These are phyloP conservation scores for Cyclotella baltica DNA, from an alignment of 108 stramenopile genomes.

Conservation along the genomic window DNA sequence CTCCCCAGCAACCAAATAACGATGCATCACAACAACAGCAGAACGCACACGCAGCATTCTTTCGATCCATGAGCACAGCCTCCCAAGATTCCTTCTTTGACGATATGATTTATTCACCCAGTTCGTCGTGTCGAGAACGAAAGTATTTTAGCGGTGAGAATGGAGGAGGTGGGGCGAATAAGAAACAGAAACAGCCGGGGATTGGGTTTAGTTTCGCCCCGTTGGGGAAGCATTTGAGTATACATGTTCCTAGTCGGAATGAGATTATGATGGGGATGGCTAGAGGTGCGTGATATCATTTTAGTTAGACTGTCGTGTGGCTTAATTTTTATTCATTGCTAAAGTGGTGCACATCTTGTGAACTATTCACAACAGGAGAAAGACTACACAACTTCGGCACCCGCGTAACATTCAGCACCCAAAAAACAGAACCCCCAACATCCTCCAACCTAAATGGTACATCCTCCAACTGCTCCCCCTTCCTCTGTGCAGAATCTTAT, in stretches of 20 bases:
- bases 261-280: constrained; percentile 37
- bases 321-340: neutral
- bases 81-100: constrained; percentile 48
- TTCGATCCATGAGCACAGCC: neutral
- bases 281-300: constrained; percentile 3
- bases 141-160: neutral
- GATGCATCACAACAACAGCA: constrained; percentile 3
- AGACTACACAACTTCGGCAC: constrained; percentile 40
- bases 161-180: neutral
- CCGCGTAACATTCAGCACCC: constrained; percentile 31
- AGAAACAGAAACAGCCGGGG: constrained; percentile 20
- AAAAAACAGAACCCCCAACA: constrained; percentile 1
- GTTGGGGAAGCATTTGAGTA: constrained; percentile 35
- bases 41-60: neutral
- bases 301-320: neutral
- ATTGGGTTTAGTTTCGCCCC: constrained; percentile 42
- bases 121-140: neutral
- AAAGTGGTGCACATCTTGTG: neutral
- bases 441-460: neutral
- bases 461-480: no score
- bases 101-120: constrained; percentile 27
- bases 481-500: neutral
- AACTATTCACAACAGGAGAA: constrained; percentile 14
- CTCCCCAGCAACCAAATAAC: neutral
- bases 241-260: constrained; percentile 42